Base-by-base conservation (phyloP, 768 basidiomycete genomes). In the Phanerochaete sordida region DNA sequence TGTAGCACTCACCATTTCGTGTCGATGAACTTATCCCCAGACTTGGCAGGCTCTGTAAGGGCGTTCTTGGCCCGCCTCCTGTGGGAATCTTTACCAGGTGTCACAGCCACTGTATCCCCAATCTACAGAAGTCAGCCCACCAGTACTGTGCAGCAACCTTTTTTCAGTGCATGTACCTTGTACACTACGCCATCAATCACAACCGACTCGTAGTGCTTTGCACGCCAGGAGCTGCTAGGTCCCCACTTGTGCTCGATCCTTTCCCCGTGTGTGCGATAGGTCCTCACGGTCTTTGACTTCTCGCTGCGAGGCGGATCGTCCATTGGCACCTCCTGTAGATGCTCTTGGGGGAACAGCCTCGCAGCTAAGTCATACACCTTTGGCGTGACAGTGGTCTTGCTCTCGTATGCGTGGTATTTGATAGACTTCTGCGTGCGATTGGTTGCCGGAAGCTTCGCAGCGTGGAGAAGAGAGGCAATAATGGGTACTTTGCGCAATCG, bases 91-190 rank as follows among this genome's bases (percentile, higher is more conserved):
- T 74, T 62, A 1, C 86, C 88, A 12, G 82, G 82, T 61, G 79
- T 76, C 2, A 89, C 84, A 77, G 87, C 83, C 0, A 89, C 81
- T 50, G 79, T 69, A 60, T 90, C 86, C 12, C 87, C 86, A 45
- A 78, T 72, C 88, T 90, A 47, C 1, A n/a, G 4, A 43, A 26
- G 60, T 44, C 28, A 53, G 11, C 26, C n/a, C n/a, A n/a, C n/a
- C n/a, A n/a, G n/a, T n/a, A n/a, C n/a, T n/a, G n/a, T n/a, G n/a
- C n/a, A n/a, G n/a, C n/a, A n/a, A n/a, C n/a, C n/a, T n/a, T n/a
- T n/a, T n/a, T 16, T 13, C 47, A 26, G 48, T 6, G 30, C 23
- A 73, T 76, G 61, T 65, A 86, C 89, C 27, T 70, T 65, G 69
- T 91, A 91, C 15, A 71, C 56, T 0, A 78, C 79, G 2, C 81